phyloP scores from a whole-genome alignment of 495 filamentous ascomycete genomes.

The Penicillium steckii region DNA sequence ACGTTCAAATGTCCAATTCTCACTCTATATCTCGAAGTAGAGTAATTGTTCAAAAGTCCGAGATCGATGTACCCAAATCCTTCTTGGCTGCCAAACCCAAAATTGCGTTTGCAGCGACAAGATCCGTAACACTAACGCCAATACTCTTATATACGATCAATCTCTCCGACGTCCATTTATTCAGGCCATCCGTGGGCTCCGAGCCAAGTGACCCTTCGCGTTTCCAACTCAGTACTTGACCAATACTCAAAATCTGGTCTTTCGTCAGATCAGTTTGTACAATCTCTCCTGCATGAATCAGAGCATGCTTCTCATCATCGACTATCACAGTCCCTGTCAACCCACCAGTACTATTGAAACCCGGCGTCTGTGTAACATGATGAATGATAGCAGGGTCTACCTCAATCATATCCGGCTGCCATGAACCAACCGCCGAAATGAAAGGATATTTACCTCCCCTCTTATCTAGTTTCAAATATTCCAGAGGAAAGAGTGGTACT shows the following conservation, averaged over 20 bases:
- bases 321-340: not conserved
- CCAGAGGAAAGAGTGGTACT: not conserved
- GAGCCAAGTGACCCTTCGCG: not conserved
- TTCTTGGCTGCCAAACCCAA: not conserved
- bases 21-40: no score
- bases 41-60: not conserved
- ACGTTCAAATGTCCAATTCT: no score
- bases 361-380: not conserved
- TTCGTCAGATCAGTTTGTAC: not conserved
- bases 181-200: not conserved
- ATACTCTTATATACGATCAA: conserved; percentile 14
- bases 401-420: conserved; percentile 20
- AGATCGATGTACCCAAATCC: not conserved
- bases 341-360: not conserved
- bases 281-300: conserved; percentile 1
- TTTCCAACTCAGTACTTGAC: not conserved
- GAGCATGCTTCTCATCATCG: conserved; percentile 1
- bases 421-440: conserved; percentile 14
- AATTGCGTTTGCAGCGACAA: conserved; percentile 1
- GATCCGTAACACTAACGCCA: conserved; percentile 13
- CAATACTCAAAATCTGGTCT: not conserved
- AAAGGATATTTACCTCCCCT: conserved; percentile 1
- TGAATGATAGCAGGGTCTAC: conserved; percentile 7
- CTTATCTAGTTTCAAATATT: not conserved
- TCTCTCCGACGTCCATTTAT: not conserved